Evolutionary conservation across 2,329 filamentous ascomycete genomes (phyloP).

Genomic region (Biscogniauxia sp.): DNA sequence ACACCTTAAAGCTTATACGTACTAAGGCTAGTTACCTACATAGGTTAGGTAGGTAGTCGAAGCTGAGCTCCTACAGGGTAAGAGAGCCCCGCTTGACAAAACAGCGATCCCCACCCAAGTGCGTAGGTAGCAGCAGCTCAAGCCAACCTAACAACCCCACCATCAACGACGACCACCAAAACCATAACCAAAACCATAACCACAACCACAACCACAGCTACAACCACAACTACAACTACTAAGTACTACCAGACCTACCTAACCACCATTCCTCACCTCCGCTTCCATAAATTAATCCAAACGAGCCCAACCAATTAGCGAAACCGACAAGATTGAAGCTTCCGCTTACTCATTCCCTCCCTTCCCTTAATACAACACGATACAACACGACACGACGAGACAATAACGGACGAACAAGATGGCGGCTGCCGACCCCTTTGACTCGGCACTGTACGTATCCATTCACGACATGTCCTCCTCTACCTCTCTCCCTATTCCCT

Average conservation of each 20-base stretch:
- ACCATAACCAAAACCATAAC: neutral
- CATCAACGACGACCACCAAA: neutral
- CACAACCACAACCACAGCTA: neutral
- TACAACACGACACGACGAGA: no score
- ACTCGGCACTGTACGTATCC: conserved; percentile 68
- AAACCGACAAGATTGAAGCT: neutral
- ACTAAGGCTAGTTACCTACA: no score
- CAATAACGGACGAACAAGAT: conserved; percentile 30
- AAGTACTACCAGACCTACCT: no score
- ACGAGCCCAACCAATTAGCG: neutral
- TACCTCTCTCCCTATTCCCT: conserved; percentile 3
- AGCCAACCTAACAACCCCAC: neutral
- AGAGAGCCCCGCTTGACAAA: neutral
- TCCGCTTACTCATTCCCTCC: no score
- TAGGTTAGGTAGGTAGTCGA: neutral
- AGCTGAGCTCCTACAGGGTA: neutral
- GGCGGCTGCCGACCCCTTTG: conserved; percentile 64
- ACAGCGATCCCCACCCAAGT: no score
- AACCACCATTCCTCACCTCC: no score
- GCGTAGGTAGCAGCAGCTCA: neutral
- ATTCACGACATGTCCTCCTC: conserved; percentile 1
- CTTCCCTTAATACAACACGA: no score
- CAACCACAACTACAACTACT: no score
- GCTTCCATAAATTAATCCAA: neutral
- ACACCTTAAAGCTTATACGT: no score